These are phyloP conservation scores for Pythium rishiriense DNA, from an alignment of 352 stramenopile species.

Conservation along the genomic window DNA sequence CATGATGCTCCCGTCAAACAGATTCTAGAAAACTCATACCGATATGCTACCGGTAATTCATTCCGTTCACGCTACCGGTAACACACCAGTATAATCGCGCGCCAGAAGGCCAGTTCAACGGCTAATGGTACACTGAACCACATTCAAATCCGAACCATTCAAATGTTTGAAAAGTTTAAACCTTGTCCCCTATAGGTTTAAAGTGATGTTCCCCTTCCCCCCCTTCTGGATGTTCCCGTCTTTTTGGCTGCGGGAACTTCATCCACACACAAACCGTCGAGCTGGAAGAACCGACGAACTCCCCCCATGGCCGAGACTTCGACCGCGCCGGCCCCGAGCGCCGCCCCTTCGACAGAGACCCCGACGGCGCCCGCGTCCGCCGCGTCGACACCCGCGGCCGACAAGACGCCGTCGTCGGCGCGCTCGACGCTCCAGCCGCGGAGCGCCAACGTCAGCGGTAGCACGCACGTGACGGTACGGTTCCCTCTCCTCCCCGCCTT, in stretches of 20 bases:
- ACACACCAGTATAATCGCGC: not conserved
- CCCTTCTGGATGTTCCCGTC: not conserved
- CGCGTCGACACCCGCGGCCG: not conserved
- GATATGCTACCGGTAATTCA: conserved; percentile 1
- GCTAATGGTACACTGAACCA: conserved; percentile 26
- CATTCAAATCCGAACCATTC: conserved; percentile 29
- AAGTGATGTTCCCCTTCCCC: not conserved
- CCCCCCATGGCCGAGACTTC: conserved; percentile 14
- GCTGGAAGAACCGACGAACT: not conserved
- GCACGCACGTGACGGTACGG: conserved; percentile 23
- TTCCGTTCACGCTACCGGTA: not conserved
- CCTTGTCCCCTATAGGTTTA: conserved; percentile 22
- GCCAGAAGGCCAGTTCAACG: conserved; percentile 5
- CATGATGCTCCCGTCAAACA: not conserved
- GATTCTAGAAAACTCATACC: conserved; percentile 29
- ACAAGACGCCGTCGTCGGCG: conserved; percentile 11
- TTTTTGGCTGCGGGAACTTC: not conserved
- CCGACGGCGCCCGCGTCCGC: not conserved
- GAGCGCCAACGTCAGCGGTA: conserved; percentile 21
- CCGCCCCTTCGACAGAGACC: not conserved
- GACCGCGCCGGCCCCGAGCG: not conserved
- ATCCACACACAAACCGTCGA: conserved; percentile 4
- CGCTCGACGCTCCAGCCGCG: conserved; percentile 24
- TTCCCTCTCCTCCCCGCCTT: not conserved
- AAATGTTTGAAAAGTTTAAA: conserved; percentile 29